These are phyloP conservation scores for Blastobotrys parvus DNA, from an alignment of 805 yeast genomes.

Conservation along the genomic window DNA sequence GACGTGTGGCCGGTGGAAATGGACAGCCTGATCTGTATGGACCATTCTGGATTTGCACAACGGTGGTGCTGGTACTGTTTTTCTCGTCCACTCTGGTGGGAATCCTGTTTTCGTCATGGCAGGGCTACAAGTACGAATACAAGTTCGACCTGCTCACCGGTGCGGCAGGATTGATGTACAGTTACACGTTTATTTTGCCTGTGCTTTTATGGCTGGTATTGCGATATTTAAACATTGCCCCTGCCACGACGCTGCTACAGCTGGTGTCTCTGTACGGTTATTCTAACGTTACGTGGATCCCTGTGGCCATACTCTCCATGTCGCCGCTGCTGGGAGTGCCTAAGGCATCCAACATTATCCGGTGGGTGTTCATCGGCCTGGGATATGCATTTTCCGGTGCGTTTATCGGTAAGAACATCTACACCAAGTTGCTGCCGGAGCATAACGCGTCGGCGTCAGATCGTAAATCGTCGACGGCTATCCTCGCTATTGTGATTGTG, in stretches of 20 bases:
- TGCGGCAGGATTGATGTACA: slow-evolving; percentile 64
- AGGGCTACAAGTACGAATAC: slow-evolving; percentile 44
- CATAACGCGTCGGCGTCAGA: slow-evolving; percentile 21
- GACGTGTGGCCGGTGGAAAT: slow-evolving; percentile 30
- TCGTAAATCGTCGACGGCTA: slow-evolving; percentile 30
- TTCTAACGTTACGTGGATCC: slow-evolving; percentile 78
- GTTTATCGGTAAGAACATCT: slow-evolving; percentile 38
- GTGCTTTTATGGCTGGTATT: slow-evolving; percentile 42
- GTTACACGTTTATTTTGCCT: slow-evolving; percentile 68
- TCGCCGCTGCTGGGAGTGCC: slow-evolving; percentile 41
- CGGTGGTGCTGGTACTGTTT: slow-evolving; percentile 66
- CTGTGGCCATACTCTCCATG: slow-evolving; percentile 57
- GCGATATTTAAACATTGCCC: slow-evolving; percentile 49
- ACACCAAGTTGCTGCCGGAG: slow-evolving; percentile 30
- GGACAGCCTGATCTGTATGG: slow-evolving; percentile 70
- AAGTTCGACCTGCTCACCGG: slow-evolving; percentile 55
- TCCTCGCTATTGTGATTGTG: slow-evolving; percentile 35
- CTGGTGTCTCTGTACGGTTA: slow-evolving; percentile 76
- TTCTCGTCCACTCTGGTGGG: slow-evolving; percentile 66
- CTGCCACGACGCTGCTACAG: slow-evolving; percentile 37
- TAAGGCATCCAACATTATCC: slow-evolving; percentile 36
- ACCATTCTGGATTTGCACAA: slow-evolving; percentile 83
- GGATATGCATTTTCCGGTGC: slow-evolving; percentile 59
- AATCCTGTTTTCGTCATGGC: slow-evolving; percentile 42
- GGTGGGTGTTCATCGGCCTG: slow-evolving; percentile 53